phyloP scores from a whole-genome alignment of 169 alveolate genomes.

The Perkinsus olseni region DNA sequence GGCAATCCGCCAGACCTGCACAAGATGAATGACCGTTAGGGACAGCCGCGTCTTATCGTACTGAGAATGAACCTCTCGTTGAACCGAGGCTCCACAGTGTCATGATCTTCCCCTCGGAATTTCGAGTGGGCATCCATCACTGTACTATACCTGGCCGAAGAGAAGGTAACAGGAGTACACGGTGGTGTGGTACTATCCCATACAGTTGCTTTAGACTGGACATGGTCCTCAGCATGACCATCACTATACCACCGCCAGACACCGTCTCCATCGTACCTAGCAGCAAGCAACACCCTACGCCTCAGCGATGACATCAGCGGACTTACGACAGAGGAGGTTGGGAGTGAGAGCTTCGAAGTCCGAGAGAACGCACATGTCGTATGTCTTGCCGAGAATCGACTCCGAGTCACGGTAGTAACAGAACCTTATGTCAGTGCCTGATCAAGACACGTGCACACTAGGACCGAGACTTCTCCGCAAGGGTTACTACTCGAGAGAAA shows the following conservation, averaged over 20 bases:
- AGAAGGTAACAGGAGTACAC: too few relatives aligned
- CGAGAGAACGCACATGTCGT: conserved; percentile 17
- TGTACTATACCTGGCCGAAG: conserved; percentile 43
- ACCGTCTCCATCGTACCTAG: conserved; percentile 91
- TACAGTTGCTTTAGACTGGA: conserved; percentile 72
- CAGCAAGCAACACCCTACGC: not conserved
- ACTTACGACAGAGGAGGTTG: conserved; percentile 89
- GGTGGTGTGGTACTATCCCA: too few relatives aligned
- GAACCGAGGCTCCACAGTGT: conserved; percentile 83
- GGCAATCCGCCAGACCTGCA: conserved; percentile 56
- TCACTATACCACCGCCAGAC: conserved; percentile 95
- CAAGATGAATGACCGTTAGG: conserved; percentile 13
- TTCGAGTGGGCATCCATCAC: conserved; percentile 94
- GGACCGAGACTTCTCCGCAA: not conserved
- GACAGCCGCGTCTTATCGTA: conserved; percentile 17
- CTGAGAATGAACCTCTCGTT: conserved; percentile 81
- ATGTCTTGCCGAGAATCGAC: conserved; percentile 1
- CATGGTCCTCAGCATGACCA: conserved; percentile 60
- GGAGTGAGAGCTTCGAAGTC: conserved; percentile 99
- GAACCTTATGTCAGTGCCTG: conserved; percentile 86
- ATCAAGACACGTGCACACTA: not conserved
- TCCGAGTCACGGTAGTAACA: conserved; percentile 88
- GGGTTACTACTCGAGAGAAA: conserved; percentile 53
- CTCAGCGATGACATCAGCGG: too few relatives aligned
- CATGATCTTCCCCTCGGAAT: conserved; percentile 70